Conservation (phyloP, 352 stramenopile species). For the Globisporangium cylindrosporum region DNA sequence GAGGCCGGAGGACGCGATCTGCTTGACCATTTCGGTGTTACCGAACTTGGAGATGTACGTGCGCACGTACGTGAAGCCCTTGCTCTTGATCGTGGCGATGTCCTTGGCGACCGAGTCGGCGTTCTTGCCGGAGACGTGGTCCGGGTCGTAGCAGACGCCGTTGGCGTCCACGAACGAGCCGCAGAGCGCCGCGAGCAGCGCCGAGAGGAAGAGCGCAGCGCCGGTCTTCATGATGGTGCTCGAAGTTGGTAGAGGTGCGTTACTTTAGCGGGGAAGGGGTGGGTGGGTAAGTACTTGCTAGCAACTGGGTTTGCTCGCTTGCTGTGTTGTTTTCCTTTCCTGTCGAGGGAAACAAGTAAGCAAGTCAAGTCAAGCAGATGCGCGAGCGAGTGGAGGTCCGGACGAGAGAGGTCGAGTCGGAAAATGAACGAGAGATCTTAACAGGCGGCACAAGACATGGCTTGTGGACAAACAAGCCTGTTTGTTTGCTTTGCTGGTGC, state of each 20-base stretch:
- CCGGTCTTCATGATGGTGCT: conserved; percentile 15
- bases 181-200: conserved; percentile 27
- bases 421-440: neutral
- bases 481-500: neutral
- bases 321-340: conserved; percentile 6
- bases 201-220: conserved; percentile 11
- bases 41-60: conserved; percentile 71
- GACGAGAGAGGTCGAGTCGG: conserved; percentile 13
- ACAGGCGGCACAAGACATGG: neutral
- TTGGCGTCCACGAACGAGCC: conserved; percentile 43
- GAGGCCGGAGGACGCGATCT: conserved; percentile 48
- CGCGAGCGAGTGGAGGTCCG: conserved; percentile 12
- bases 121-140: conserved; percentile 43
- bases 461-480: neutral
- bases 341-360: conserved; percentile 9
- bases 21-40: conserved; percentile 42
- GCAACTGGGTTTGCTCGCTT: conserved; percentile 1
- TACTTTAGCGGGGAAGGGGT: neutral
- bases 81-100: conserved; percentile 44
- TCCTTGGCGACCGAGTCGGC: conserved; percentile 34
- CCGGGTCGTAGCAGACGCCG: conserved; percentile 68
- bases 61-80: conserved; percentile 57
- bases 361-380: neutral
- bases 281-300: conserved; percentile 5
- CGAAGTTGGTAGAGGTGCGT: neutral